Base-by-base conservation (phyloP, 805 yeast genomes). In the Cyberlindnera maritima region DNA sequence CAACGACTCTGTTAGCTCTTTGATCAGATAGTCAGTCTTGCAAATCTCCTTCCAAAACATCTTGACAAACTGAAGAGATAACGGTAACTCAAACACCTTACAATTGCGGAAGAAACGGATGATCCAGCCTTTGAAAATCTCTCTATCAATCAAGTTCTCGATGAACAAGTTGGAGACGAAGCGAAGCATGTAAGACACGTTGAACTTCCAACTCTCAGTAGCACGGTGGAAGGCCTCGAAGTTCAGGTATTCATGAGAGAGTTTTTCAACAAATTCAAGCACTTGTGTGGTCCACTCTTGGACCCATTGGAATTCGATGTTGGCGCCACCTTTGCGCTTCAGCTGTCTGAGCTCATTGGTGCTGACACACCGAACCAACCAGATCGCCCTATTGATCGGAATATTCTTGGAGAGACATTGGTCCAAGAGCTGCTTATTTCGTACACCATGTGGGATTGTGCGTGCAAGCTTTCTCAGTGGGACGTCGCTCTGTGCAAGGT, bases 251-350 rank as follows among this genome's bases (percentile, higher is more conserved):
- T 61, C 65, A 4, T 41, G 41, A 1, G 63, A 59, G 4, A 60
- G 43, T 37, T 56, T 57, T 51, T 76, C 80, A 12, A 83, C 56
- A 55, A 73, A 85, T 46, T 78, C 81, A 3, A 81, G 73, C 14
- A 91, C 81, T 54, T 87, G 95, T 36, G 82, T 86, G 0, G 97
- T 87, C 98, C 98, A 92, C 61, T 89, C 96, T 48, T 79, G 79
- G 17, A 84, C 70, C 89, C 97, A 85, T 40, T 75, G 78, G 20
- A 67, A 63, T 48, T 82, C 85, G n/a, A 72, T 68, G n/a, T 50
- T 57, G 6, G 63, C 43, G 2, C 59, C 63, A 18, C 71, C 74
- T 50, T 77, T 80, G 37, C 87, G 65, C 51, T 75, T 77, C 40
- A 82, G 57, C 14, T 79, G 80, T 23, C 86, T 64, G 29, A 81